Evolutionary conservation across 768 basidiomycete species (phyloP).

Genomic region (Mycena galopus): DNA sequence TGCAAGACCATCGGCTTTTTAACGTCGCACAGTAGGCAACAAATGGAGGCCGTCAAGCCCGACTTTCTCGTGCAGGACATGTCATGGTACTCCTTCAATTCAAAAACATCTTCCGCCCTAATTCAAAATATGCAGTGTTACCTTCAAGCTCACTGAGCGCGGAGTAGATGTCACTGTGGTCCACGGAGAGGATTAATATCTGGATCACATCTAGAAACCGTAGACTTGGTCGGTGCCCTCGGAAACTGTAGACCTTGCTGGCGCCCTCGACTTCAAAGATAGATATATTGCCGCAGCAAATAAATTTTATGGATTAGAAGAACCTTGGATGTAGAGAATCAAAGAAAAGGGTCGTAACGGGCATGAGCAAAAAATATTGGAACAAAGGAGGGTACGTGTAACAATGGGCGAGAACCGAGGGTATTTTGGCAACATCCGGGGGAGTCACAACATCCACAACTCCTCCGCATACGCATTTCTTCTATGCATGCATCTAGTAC

Average conservation of each 20-base stretch:
- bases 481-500: conserved; percentile 52
- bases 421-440: conserved; percentile 32
- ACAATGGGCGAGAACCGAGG: conserved; percentile 30
- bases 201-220: neutral
- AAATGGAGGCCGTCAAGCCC: conserved; percentile 73
- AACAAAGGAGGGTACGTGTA: conserved; percentile 32
- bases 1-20: conserved; percentile 87
- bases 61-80: conserved; percentile 82
- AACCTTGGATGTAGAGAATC: conserved; percentile 15
- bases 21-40: conserved; percentile 81
- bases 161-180: conserved; percentile 66
- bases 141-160: conserved; percentile 48
- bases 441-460: conserved; percentile 31
- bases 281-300: conserved; percentile 39
- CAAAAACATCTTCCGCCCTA: neutral
- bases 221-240: no score
- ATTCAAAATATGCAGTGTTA: conserved; percentile 43
- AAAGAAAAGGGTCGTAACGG: conserved; percentile 17
- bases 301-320: conserved; percentile 41
- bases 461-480: conserved; percentile 13
- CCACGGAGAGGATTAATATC: conserved; percentile 38
- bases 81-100: conserved; percentile 63
- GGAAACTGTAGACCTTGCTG: neutral
- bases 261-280: neutral
- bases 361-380: conserved; percentile 18